Evolutionary conservation across 2,329 filamentous ascomycete species (phyloP), one percentile per base, ranked within the genome.

Genomic region (Thermoascus crustaceus): DNA sequence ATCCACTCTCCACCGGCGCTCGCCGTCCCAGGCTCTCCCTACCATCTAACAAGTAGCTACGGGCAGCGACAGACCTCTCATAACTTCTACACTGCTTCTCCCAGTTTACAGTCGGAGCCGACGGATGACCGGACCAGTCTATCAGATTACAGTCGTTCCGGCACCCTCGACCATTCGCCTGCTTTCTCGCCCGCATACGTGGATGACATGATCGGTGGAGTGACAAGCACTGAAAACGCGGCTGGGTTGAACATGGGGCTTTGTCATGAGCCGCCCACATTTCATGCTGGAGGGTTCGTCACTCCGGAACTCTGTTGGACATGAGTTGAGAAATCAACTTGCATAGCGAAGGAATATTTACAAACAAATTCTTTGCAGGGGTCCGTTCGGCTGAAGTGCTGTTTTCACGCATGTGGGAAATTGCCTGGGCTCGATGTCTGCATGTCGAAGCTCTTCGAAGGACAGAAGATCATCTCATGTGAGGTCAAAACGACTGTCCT

Each of bases 1-100:
- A 52, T 61, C 13, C 59, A 64, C 20, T 63, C 61, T 13, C 60
- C 61, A 7, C 56, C 59, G 4, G 53, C 55, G 14, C 55, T 61
- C 17, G 55, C 54, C 13, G 52, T 62, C 11, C 55, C 58, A 10
- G 53, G 49, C 39, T 61, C 60, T 13, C 53, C 63, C 9, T 63
- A 61, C 40, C 52, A 59, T 10, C 36, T 60, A 32, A 43, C 50
- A 34, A 49, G 46, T 24, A 47, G 50, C 13, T 60, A 55, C 35
- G 52, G 54, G 34, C 57, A 56, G 20, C 57, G 56, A 14, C 51
- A 53, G 6, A 49, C 51, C 29, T 58, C 58, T 3, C 56, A 60
- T 43, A 49, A 47, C 17, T 45, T 59, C 8, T 63, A 61, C 32
- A 53, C 53, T 3, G 44, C 54, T 11, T 61, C 60, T 7, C 56